Percentiles rank a stretch among this genome's conserved stretches.
phyloP scores from a whole-genome alignment of 768 basidiomycete species.

The Pulveroboletus sp. region DNA sequence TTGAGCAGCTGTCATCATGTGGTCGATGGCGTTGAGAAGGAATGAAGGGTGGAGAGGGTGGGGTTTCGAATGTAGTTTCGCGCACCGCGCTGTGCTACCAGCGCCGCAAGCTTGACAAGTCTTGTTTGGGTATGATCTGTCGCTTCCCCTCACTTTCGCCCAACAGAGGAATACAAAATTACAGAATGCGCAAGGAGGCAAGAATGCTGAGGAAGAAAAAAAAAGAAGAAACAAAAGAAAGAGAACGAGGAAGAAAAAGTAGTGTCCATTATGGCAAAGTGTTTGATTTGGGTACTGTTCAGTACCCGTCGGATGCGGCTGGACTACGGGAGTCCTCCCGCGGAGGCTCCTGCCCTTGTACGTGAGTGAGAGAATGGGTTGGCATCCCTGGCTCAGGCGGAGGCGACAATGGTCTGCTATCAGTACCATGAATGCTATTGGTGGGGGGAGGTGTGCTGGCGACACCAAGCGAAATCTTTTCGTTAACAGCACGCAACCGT shows the following conservation, averaged over 20 bases:
- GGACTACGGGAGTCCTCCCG: slow-evolving; percentile 55
- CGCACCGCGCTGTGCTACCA: slow-evolving; percentile 34
- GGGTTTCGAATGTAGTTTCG: slow-evolving; percentile 22
- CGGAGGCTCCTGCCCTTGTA: slow-evolving; percentile 56
- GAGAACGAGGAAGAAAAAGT: slow-evolving; percentile 32
- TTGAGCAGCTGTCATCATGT: slow-evolving; percentile 35
- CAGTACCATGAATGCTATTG: slow-evolving; percentile 36
- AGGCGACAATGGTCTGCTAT: slow-evolving; percentile 55
- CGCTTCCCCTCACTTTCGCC: slow-evolving; percentile 25
- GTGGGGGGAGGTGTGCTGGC: slow-evolving; percentile 54
- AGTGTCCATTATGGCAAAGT: slow-evolving; percentile 24
- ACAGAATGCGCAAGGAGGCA: slow-evolving; percentile 30
- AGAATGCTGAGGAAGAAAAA: slow-evolving; percentile 26
- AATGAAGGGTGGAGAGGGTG: slow-evolving; percentile 1
- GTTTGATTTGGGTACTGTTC: slow-evolving; percentile 16
- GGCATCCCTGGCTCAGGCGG: slow-evolving; percentile 51
- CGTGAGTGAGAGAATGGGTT: slow-evolving; percentile 48
- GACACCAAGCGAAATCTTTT: slow-evolving; percentile 72
- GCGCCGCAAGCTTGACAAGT: slow-evolving; percentile 26
- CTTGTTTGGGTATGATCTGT: slow-evolving; percentile 15
- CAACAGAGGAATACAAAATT: slow-evolving; percentile 30
- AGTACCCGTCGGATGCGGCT: slow-evolving; percentile 30
- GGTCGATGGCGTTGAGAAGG: slow-evolving; percentile 27
- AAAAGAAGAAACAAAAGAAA: slow-evolving; percentile 7
- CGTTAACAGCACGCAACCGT: slow-evolving; percentile 70